Evolutionary conservation across 805 yeast genomes (phyloP).

Genomic region (Candida qinlingensis): DNA sequence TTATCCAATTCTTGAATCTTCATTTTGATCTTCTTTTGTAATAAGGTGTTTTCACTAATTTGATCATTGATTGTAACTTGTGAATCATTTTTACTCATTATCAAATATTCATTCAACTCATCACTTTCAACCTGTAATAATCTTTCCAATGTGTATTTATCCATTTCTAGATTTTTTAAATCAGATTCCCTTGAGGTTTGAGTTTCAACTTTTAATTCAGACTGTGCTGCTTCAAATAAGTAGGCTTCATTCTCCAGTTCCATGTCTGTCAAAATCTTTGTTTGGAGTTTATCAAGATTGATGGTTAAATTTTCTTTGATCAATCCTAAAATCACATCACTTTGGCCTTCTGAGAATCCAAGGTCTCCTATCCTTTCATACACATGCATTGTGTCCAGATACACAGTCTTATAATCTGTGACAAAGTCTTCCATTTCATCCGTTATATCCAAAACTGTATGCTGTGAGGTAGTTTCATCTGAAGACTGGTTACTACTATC

Average conservation of each 20-base stretch:
- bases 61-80: slow-evolving; percentile 84
- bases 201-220: slow-evolving; percentile 77
- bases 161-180: slow-evolving; percentile 58
- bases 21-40: slow-evolving; percentile 61
- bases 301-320: slow-evolving; percentile 31
- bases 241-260: slow-evolving; percentile 87
- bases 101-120: slow-evolving; percentile 60
- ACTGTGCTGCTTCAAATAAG: slow-evolving; percentile 86
- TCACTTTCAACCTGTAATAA: slow-evolving; percentile 70
- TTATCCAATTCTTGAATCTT: slow-evolving; percentile 79
- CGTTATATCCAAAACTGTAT: slow-evolving; percentile 2
- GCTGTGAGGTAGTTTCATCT: background rate
- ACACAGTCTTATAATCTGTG: slow-evolving; percentile 3
- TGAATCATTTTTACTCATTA: slow-evolving; percentile 62
- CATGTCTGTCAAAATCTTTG: slow-evolving; percentile 36
- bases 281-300: slow-evolving; percentile 28
- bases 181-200: slow-evolving; percentile 67
- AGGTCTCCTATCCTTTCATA: slow-evolving; percentile 46
- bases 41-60: slow-evolving; percentile 74
- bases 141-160: slow-evolving; percentile 64
- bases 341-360: slow-evolving; percentile 59
- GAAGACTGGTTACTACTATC: background rate
- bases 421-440: background rate
- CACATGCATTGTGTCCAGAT: slow-evolving; percentile 60
- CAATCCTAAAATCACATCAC: slow-evolving; percentile 49